These are phyloP conservation scores for Oryza meyeriana DNA, from an alignment of 176 grass and related monocot genomes.

Conservation along the genomic window DNA sequence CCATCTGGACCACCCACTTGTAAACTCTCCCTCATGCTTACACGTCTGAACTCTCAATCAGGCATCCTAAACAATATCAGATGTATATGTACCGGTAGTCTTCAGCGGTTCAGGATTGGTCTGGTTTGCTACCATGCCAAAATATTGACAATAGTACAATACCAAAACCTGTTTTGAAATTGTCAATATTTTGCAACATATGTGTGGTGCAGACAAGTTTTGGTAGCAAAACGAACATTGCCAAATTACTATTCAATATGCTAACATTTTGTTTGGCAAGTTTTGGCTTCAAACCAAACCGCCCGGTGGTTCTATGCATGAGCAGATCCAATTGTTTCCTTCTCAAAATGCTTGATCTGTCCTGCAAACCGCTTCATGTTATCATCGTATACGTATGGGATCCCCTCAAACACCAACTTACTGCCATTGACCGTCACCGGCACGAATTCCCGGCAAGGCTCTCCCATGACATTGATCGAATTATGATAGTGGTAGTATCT, in stretches of 20 bases:
- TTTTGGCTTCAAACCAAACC: too few relatives aligned
- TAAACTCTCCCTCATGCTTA: neutral
- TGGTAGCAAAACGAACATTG: too few relatives aligned
- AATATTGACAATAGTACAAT: too few relatives aligned
- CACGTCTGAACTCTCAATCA: neutral
- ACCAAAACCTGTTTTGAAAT: too few relatives aligned
- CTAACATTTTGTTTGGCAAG: too few relatives aligned
- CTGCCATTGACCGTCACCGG: constrained; percentile 28
- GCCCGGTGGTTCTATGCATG: constrained; percentile 45
- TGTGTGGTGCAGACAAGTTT: too few relatives aligned
- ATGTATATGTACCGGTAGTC: constrained; percentile 27
- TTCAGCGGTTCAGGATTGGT: neutral
- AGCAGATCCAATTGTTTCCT: constrained; percentile 38
- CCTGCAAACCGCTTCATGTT: constrained; percentile 49
- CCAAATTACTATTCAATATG: too few relatives aligned
- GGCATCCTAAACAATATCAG: constrained; percentile 35
- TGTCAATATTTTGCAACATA: too few relatives aligned
- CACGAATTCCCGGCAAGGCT: constrained; percentile 68
- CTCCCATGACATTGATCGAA: constrained; percentile 77
- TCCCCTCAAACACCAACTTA: constrained; percentile 54
- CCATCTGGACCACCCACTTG: neutral
- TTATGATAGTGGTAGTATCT: constrained; percentile 91
- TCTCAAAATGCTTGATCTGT: constrained; percentile 58
- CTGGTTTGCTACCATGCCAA: too few relatives aligned
- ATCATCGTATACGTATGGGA: constrained; percentile 70